Evolutionary conservation across 2,329 filamentous ascomycete species (phyloP).

Genomic region (Neofusicoccum kwambonambiense): DNA sequence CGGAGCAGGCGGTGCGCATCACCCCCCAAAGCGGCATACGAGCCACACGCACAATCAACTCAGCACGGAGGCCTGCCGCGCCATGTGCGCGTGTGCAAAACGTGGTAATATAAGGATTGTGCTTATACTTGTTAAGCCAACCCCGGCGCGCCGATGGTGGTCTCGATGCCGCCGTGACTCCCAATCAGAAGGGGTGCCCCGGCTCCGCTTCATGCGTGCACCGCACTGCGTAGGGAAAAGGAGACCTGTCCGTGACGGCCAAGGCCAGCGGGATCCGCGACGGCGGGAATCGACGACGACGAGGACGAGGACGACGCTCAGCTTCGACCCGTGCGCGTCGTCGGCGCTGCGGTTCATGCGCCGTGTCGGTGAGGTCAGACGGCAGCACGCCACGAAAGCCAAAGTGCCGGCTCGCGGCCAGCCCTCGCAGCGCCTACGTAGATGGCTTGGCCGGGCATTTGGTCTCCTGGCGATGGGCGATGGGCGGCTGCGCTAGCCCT

Average conservation of each 20-base stretch:
- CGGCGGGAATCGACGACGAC: too few relatives aligned
- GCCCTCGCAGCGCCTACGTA: too few relatives aligned
- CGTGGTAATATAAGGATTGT: not conserved
- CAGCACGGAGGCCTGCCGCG: not conserved
- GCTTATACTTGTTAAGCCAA: not conserved
- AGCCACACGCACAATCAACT: not conserved
- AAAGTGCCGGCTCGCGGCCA: too few relatives aligned
- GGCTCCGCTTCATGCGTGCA: not conserved
- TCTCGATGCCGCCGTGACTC: not conserved
- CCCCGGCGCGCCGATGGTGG: not conserved
- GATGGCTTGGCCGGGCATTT: too few relatives aligned
- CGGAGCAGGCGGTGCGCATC: not conserved
- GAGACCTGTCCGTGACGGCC: not conserved
- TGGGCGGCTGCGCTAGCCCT: not conserved
- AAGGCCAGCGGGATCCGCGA: too few relatives aligned
- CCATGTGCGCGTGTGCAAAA: not conserved
- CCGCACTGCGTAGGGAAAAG: not conserved
- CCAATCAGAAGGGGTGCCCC: not conserved
- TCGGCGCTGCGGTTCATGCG: too few relatives aligned
- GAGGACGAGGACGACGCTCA: too few relatives aligned
- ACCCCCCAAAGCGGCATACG: not conserved
- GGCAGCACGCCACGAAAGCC: not conserved
- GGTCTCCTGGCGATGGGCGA: not conserved
- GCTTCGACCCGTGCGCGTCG: too few relatives aligned
- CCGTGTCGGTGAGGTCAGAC: not conserved